Conservation (phyloP, 345 rosid genomes). For the Erysimum cheiranthoides region DNA sequence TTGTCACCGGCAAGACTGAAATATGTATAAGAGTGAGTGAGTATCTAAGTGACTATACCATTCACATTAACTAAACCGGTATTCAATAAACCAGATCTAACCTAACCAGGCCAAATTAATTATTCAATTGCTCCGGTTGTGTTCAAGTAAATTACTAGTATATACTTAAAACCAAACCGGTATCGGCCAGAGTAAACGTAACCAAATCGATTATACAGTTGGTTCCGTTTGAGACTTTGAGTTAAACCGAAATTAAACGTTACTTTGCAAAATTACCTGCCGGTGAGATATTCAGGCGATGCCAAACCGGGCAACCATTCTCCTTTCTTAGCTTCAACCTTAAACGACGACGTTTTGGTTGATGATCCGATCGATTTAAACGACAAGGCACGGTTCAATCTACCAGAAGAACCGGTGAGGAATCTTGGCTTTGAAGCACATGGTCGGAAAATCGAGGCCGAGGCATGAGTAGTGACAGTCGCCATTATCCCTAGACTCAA, state of each 20-base stretch:
- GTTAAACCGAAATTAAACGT: neutral
- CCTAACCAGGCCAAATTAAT: neutral
- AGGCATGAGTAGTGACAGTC: conserved; percentile 85
- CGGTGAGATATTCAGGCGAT: conserved; percentile 79
- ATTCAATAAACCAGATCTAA: neutral
- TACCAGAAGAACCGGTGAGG: conserved; percentile 65
- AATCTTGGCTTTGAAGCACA: conserved; percentile 61
- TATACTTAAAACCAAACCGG: neutral
- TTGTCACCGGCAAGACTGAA: conserved; percentile 95
- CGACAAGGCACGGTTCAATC: conserved; percentile 54
- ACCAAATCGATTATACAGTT: neutral
- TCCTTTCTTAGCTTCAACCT: conserved; percentile 90
- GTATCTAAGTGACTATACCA: neutral
- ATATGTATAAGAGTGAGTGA: neutral
- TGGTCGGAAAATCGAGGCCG: conserved; percentile 81
- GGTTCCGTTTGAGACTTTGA: neutral
- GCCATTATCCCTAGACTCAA: conserved; percentile 58
- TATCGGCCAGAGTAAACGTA: neutral
- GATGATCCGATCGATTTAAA: conserved; percentile 52
- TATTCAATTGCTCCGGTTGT: neutral
- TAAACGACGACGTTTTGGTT: conserved; percentile 48
- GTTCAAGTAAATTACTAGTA: neutral
- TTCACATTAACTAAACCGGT: conserved; percentile 10
- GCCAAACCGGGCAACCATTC: conserved; percentile 94
- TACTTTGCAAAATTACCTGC: conserved; percentile 59